Conservation (phyloP, 768 basidiomycete genomes). For the Rhizopogon vulgaris region DNA sequence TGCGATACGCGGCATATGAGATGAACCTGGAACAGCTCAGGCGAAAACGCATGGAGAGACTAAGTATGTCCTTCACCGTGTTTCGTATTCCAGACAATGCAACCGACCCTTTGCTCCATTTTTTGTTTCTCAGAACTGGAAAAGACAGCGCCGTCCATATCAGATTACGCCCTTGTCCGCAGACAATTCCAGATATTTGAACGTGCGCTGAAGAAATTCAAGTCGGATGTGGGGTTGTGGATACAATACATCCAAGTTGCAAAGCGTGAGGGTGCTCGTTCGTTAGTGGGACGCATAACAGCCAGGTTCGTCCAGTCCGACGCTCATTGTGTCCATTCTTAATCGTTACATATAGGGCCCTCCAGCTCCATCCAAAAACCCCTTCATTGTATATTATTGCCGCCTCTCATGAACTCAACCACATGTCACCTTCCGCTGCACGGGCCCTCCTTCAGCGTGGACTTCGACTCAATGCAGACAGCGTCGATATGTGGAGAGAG, state of each 20-base stretch:
- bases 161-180: conserved; percentile 79
- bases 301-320: conserved; percentile 52
- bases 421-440: conserved; percentile 70
- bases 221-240: conserved; percentile 83
- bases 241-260: conserved; percentile 84
- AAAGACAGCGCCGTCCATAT: conserved; percentile 50
- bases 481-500: conserved; percentile 78
- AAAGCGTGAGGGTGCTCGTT: conserved; percentile 69
- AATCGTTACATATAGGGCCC: conserved; percentile 45
- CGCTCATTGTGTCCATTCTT: not conserved
- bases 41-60: conserved; percentile 63
- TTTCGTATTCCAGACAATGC: not conserved
- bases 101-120: not conserved
- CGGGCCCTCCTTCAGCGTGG: conserved; percentile 83
- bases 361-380: conserved; percentile 80
- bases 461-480: conserved; percentile 68
- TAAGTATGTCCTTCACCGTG: conserved; percentile 44
- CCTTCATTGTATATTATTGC: conserved; percentile 79
- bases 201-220: conserved; percentile 84
- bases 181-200: conserved; percentile 89
- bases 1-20: conserved; percentile 90
- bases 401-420: conserved; percentile 75
- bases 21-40: conserved; percentile 81
- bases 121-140: conserved; percentile 22
- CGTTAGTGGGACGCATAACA: conserved; percentile 74